Evolutionary conservation across 176 grass and related monocot genomes (phyloP), one percentile per base, ranked within the genome.

Genomic region (barley (Hordeum vulgare)): DNA sequence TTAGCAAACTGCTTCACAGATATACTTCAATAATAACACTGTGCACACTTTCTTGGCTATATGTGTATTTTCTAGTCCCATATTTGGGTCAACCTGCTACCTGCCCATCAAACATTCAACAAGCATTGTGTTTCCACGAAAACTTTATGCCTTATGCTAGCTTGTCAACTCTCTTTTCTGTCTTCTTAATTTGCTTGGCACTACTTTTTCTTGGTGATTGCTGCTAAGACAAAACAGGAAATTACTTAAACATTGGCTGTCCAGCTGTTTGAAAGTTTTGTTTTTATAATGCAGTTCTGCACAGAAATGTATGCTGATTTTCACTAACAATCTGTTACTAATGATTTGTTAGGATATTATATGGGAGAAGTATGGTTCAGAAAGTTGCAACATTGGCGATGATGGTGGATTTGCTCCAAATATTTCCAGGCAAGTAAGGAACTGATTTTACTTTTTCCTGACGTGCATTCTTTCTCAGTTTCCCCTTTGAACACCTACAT

Each of bases 381-480:
- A 60, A 28, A 90, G 87, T 56, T 99, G 89, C 90, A 99, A 94
- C 83, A 87, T 94, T 77, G 89, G 96, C 39, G 78, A 96, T 45
- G 91, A 99, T 87, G 93, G 93, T 68, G 93, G 96, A 49, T 90
- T 99, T 93, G 93, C 96, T 87, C 91, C 93, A 81, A 94, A 99
- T 94, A 91, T 99, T 89, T 90, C 89, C 76, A 94, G 91, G 96
- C 80, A 96, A 87, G 89, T 85, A 82, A 82, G 74, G 41, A 77
- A 83, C 77, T 74, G 65, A 59, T 69, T 71, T 69, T 35, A 51
- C 11, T 9, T 44, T 85, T 88, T 83, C 15, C 20, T 47, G 11
- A 41, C 45, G 78, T 24, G 14, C 2, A 49, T 88, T 25, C 3
- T 42, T 81, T 54, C 26, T 61, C 54, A 5, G 41, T 26, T 81